Evolutionary conservation across 2,329 filamentous ascomycete genomes (phyloP).

Genomic region (Blastomyces parvus): DNA sequence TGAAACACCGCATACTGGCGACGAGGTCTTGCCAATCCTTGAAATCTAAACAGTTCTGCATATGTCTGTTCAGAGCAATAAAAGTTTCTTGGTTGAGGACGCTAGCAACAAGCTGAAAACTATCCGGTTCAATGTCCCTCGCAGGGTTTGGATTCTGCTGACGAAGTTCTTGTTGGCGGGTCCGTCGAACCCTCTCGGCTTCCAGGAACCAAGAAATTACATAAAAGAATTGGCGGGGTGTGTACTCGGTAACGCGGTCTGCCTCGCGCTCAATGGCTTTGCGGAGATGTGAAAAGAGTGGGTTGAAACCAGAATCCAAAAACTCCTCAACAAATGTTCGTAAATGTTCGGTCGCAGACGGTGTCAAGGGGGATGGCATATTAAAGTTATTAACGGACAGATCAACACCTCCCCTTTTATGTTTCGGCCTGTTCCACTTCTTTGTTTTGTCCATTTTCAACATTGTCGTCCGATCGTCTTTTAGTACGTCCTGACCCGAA

Average conservation of each 20-base stretch:
- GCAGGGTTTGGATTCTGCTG: slow-evolving; percentile 40
- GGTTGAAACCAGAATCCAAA: slow-evolving; percentile 90
- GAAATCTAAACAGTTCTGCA: slow-evolving; percentile 68
- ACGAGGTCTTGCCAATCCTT: slow-evolving; percentile 84
- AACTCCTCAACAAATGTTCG: slow-evolving; percentile 84
- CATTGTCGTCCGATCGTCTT: slow-evolving; percentile 61
- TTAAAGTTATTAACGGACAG: slow-evolving; percentile 62
- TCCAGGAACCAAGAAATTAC: slow-evolving; percentile 86
- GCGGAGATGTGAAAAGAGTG: slow-evolving; percentile 72
- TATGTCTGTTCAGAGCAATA: slow-evolving; percentile 71
- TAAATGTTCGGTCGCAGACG: slow-evolving; percentile 65
- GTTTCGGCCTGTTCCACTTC: slow-evolving; percentile 73
- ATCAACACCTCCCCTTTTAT: slow-evolving; percentile 53
- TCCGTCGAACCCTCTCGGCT: slow-evolving; percentile 66
- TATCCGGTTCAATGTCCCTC: slow-evolving; percentile 56
- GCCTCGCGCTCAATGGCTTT: slow-evolving; percentile 86
- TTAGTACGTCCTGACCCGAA: slow-evolving; percentile 77
- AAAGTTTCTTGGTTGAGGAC: slow-evolving; percentile 95
- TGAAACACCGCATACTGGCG: slow-evolving; percentile 86
- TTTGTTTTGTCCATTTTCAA: slow-evolving; percentile 87
- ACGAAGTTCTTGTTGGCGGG: slow-evolving; percentile 45
- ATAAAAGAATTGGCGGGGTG: slow-evolving; percentile 83
- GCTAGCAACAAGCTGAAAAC: slow-evolving; percentile 76
- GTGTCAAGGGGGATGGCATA: slow-evolving; percentile 58
- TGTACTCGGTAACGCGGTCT: slow-evolving; percentile 65